Evolutionary conservation across 352 stramenopile genomes (phyloP), one percentile per base, ranked within the genome.

Genomic region (Phytopythium kandeliae): DNA sequence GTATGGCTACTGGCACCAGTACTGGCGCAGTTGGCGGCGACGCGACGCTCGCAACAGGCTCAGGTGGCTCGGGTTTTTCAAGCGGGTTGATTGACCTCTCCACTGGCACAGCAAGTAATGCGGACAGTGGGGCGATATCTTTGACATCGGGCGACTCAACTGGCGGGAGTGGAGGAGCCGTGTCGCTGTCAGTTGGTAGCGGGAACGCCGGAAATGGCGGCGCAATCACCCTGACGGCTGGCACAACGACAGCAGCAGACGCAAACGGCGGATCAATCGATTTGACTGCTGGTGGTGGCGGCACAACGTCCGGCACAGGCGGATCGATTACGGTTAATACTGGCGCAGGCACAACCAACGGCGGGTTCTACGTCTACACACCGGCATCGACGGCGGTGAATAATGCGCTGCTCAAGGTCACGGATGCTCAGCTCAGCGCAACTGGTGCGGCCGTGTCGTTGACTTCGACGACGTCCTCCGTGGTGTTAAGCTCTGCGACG

Each of bases 361-460:
- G 65, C 0, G 55, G 65, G 8, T 67, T 73, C 58, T 70, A 73
- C 54, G 54, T 87, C 22, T 72, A 78, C 28, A 66, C 77, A 31
- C 40, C 65, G 30, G 54, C 60, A 6, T 34, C 46, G 3, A 55
- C 57, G 33, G 54, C 51, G 22, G 30, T 62, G 15, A 62, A 57
- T 33, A 71, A 57, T 22, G 57, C 57, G 25, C 47, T 83, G 36
- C 48, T 86, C 41, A 73, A 65, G 35, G 48, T 74, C 2, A 82
- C 70, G 16, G 58, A 63, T 22, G 50, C 46, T 0, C 26, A 48
- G 37, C 49, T 85, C 13, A 55, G 61, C 11, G 65, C 60, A 13
- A 70, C 50, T 7, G 81, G 60, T 41, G 58, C 55, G 11, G 57
- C 65, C 9, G 56, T 88, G 9, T 56, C 62, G 52, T 55, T 85